phyloP scores from a whole-genome alignment of 176 grass and related monocot species.

The Secale cereale region DNA sequence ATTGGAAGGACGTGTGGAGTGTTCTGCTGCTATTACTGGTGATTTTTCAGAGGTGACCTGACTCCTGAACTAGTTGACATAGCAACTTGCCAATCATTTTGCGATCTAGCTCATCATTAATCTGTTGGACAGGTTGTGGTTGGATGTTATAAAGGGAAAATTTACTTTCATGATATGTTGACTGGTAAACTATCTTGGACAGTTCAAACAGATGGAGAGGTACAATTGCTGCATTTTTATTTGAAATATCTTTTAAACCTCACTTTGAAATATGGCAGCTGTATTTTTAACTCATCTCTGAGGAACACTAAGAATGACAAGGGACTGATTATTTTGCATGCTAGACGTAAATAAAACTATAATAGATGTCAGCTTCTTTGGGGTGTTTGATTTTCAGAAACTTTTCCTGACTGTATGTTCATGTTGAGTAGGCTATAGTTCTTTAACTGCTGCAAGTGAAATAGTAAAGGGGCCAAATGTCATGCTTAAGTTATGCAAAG shows the following conservation, averaged over 20 bases:
- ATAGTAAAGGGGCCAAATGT: not conserved
- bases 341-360: not conserved
- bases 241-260: not conserved
- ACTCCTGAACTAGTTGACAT: not conserved
- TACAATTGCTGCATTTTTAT: conserved; percentile 20
- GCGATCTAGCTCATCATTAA: conserved; percentile 11
- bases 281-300: not conserved
- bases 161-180: conserved; percentile 76
- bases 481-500: not conserved
- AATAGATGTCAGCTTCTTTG: not conserved
- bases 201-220: conserved; percentile 87
- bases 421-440: conserved; percentile 2
- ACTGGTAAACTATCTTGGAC: conserved; percentile 64
- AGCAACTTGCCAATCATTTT: not conserved
- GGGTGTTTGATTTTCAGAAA: not conserved
- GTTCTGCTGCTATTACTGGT: conserved; percentile 70
- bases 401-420: not conserved
- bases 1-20: conserved; percentile 79
- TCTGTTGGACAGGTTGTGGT: conserved; percentile 69
- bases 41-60: conserved; percentile 73
- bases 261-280: not conserved
- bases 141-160: conserved; percentile 92
- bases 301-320: not conserved
- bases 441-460: not conserved
- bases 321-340: not conserved